Conservation (phyloP, 2,329 filamentous ascomycete genomes). For the Sporothrix globosa region DNA sequence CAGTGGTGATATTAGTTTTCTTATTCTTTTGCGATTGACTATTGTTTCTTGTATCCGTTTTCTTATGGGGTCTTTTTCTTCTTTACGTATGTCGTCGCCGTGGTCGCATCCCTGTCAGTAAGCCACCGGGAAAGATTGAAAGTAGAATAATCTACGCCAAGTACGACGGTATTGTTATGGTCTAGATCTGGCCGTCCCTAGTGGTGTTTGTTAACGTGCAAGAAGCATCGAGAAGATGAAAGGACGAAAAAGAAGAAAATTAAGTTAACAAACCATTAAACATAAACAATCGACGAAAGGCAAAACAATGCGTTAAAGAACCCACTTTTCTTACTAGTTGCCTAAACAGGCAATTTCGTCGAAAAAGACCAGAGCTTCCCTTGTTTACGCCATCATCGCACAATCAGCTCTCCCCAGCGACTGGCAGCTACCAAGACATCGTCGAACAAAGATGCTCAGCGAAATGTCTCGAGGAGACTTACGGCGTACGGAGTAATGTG, state of each 20-base stretch:
- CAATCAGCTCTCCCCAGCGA: background rate
- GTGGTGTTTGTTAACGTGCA: background rate
- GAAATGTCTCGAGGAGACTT: background rate
- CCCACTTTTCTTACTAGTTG: conserved; percentile 15
- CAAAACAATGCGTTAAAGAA: background rate
- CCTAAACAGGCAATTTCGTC: conserved; percentile 11
- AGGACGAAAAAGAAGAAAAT: background rate
- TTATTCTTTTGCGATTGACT: background rate
- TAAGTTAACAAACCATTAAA: too few species aligned
- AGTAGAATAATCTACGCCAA: conserved; percentile 7
- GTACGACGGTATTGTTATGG: background rate
- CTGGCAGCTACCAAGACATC: background rate
- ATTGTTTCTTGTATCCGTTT: too few species aligned
- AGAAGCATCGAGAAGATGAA: background rate
- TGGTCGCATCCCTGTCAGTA: background rate
- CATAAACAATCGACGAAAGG: background rate
- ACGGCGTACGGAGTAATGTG: too few species aligned
- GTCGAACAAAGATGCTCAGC: background rate
- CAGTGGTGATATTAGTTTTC: background rate
- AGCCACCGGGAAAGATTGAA: background rate
- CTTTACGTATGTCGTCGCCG: background rate
- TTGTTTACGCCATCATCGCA: background rate
- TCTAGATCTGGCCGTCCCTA: background rate
- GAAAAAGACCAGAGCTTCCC: background rate
- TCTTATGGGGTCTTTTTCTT: too few species aligned